Conservation (phyloP, 352 stramenopile species). For the Nannochloropsis limnetica region DNA sequence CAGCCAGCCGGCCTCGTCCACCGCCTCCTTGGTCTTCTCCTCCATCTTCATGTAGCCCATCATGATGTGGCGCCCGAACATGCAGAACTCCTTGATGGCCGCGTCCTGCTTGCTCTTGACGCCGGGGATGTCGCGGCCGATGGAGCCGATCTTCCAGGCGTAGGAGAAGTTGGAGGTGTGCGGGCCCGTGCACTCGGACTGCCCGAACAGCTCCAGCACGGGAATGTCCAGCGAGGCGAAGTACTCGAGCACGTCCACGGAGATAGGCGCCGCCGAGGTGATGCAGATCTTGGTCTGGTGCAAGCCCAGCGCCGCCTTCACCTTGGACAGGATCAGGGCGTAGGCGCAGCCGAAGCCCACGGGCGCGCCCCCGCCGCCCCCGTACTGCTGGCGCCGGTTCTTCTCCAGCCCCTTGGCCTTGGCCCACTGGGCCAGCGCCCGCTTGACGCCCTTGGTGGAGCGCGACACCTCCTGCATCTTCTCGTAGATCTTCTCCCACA, state of each 20-base stretch:
- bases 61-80: constrained; percentile 52
- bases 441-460: constrained; percentile 75
- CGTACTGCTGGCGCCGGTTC: constrained; percentile 66
- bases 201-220: constrained; percentile 77
- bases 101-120: constrained; percentile 53
- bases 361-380: constrained; percentile 67
- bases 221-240: constrained; percentile 84
- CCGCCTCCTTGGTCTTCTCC: constrained; percentile 67
- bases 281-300: constrained; percentile 74
- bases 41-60: constrained; percentile 62
- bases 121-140: constrained; percentile 61
- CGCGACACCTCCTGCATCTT: constrained; percentile 61
- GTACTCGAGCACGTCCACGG: constrained; percentile 80
- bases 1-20: constrained; percentile 81
- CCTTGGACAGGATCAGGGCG: constrained; percentile 66
- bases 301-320: constrained; percentile 76
- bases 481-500: constrained; percentile 64
- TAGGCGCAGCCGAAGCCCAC: constrained; percentile 78
- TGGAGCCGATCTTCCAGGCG: constrained; percentile 74
- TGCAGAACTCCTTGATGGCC: constrained; percentile 50
- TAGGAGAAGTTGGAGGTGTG: constrained; percentile 55
- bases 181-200: constrained; percentile 77
- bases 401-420: constrained; percentile 59
- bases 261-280: constrained; percentile 78
- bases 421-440: constrained; percentile 75